A percentile compares a stretch with the other conserved stretches of the same genome.
Conservation (phyloP, 2,329 filamentous ascomycete species). For the Fusarium palustre region DNA sequence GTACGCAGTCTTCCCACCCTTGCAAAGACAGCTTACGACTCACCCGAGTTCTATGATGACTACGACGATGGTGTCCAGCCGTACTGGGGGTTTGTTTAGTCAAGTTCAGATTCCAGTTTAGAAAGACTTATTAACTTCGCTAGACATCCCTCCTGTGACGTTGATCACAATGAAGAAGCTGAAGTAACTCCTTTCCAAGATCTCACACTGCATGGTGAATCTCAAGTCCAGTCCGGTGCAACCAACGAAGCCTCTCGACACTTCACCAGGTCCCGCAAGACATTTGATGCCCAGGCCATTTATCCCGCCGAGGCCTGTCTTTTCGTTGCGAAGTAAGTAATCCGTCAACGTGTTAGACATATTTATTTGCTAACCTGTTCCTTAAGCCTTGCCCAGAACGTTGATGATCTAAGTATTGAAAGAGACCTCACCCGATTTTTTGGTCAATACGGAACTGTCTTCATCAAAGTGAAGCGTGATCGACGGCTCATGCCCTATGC, state of each 20-base stretch:
- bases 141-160: slow-evolving; percentile 1
- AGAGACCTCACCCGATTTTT: slow-evolving; percentile 65
- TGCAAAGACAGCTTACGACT: not conserved
- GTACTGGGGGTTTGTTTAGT: slow-evolving; percentile 2
- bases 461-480: slow-evolving; percentile 73
- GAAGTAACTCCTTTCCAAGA: not conserved
- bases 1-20: slow-evolving; percentile 12
- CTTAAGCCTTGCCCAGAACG: slow-evolving; percentile 62
- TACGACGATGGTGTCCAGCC: not conserved
- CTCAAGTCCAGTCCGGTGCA: not conserved
- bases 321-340: slow-evolving; percentile 74
- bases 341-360: not conserved
- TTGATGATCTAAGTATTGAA: slow-evolving; percentile 64
- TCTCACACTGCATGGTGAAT: too few relatives aligned
- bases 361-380: not conserved
- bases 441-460: slow-evolving; percentile 66
- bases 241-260: not conserved
- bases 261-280: not conserved
- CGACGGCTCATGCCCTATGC: slow-evolving; percentile 69
- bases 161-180: not conserved
- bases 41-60: not conserved
- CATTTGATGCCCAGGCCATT: slow-evolving; percentile 62
- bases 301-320: slow-evolving; percentile 69
- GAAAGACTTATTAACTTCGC: not conserved
- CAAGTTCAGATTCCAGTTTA: not conserved